Evolutionary conservation across 2,329 filamentous ascomycete species (phyloP), one percentile per base, ranked within the genome.

Genomic region (Calonectria multiphialidica): DNA sequence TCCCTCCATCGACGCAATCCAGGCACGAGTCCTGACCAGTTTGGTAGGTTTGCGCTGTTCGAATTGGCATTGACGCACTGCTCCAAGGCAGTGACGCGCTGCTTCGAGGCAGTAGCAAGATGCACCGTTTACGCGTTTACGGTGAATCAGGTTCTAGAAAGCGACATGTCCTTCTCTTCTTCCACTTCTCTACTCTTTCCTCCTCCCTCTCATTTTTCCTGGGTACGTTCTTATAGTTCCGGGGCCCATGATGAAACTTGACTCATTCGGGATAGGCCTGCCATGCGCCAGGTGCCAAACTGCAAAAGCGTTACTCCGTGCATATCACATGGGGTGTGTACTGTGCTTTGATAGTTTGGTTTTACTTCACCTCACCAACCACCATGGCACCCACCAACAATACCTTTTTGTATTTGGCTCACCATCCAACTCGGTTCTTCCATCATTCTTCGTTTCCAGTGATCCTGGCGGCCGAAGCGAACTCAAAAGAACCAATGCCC

Each of bases 361-460:
- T 53, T 65, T 49, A 65, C 66, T 53, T 63, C 59, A 64, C 59
- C 59, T 59, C 28, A 47, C 67, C 42, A 70, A 62, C 42, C 44
- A 62, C 40, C 28, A 66, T 45, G n/a, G 37, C 35, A 35, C 40
- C 42, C 49, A 49, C 47, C 61, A 70, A 42, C 61, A 35, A 50
- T 21, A 35, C 42, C 61, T 59, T 53, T 42, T 44, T n/a, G 47
- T 59, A 50, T 47, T 45, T 33, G 57, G 21, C 62, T 49, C 68
- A 71, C 57, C 71, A 72, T 70, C 72, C 35, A 45, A 57, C 37
- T 30, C 44, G 28, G 12, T 53, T 71, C 35, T 69, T 64, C 59
- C 62, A 72, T 68, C 69, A 71, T 74, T 57, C 66, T 59, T 55
- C 49, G 42, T 25, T 18, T 13, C 33, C 12, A 33, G 15, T 70